Evolutionary conservation across 768 basidiomycete genomes (phyloP), one percentile per base, ranked within the genome.

Genomic region (button mushroom (Agaricus bisporus)): DNA sequence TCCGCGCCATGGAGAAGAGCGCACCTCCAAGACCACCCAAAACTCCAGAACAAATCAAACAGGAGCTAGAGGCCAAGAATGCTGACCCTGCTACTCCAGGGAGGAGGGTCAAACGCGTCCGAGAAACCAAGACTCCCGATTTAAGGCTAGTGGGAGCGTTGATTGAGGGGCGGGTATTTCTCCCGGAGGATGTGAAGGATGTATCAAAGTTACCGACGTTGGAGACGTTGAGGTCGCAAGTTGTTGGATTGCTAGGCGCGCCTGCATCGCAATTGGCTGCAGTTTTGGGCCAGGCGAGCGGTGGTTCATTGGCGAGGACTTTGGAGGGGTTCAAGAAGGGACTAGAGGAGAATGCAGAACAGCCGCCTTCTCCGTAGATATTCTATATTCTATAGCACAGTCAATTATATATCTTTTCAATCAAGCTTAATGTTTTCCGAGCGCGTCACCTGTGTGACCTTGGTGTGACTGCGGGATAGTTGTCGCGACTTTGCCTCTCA

Each of bases 231-330:
- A 71, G 87, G 49, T 85, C 85, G 15, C 92, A 95, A 68, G 77
- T 98, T 52, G 86, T 95, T 12, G 94, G 93, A 7, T 57, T 97
- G 68, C 66, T 98, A 56, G 85, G 85, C 54, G 75, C 82, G 12
- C 91, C 90, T 41, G 84, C 81, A 10, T 74, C 79, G 56, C 86
- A 90, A 67, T 73, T 95, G 44, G 81, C 87, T 3, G 83, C 80
- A 0, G 67, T 62, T 7, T 42, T 66, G 32, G 57, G 60, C 29
- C 67, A 85, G 64, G 85, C 86, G 36, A 77, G 79, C 54, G 87
- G 88, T 48, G 87, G 82, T n/a, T 76, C 73, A 56, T 64, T 88
- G 62, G 80, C 85, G 56, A 74, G 89, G 72, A 85, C 87, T 28
- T 61, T 91, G 63, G 85, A 90, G 61, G 89, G 88, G 1, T 73